Evolutionary conservation across 345 rosid genomes (phyloP).

Genomic region (Salix exigua): DNA sequence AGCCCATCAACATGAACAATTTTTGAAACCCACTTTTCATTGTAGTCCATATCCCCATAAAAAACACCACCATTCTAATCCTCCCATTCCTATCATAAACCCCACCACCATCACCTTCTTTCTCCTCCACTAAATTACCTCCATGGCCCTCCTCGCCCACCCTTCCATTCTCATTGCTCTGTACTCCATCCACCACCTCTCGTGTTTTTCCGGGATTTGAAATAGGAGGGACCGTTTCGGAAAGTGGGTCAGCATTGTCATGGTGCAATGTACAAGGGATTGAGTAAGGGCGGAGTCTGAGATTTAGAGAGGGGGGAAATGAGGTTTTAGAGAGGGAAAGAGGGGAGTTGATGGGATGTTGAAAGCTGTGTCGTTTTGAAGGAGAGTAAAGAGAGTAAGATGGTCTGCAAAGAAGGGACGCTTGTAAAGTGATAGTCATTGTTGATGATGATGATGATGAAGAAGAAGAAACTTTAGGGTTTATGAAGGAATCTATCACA

Average conservation of each 20-base stretch:
- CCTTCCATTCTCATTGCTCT: slow-evolving; percentile 10
- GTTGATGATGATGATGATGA: neutral
- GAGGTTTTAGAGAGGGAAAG: slow-evolving; percentile 18
- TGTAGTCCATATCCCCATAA: slow-evolving; percentile 63
- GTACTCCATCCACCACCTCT: slow-evolving; percentile 1
- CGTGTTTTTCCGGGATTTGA: slow-evolving; percentile 22
- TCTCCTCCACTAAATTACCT: slow-evolving; percentile 1
- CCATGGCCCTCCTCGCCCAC: slow-evolving; percentile 21
- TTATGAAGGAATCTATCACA: slow-evolving; percentile 17
- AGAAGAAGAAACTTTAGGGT: slow-evolving; percentile 32
- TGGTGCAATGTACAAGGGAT: slow-evolving; percentile 54
- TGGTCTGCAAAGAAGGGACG: slow-evolving; percentile 57
- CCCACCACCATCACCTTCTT: slow-evolving; percentile 29
- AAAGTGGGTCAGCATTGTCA: slow-evolving; percentile 33
- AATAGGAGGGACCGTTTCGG: slow-evolving; percentile 20
- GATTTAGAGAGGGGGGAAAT: slow-evolving; percentile 14
- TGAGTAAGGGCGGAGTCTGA: slow-evolving; percentile 7
- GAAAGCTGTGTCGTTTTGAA: neutral
- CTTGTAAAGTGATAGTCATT: slow-evolving; percentile 67
- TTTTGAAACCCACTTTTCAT: slow-evolving; percentile 44
- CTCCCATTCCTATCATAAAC: slow-evolving; percentile 42
- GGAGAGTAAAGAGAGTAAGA: slow-evolving; percentile 24
- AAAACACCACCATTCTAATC: slow-evolving; percentile 41
- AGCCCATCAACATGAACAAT: slow-evolving; percentile 23
- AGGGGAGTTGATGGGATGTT: neutral